Evolutionary conservation across 164 flowering plant genomes (phyloP).

Genomic region (grape (Vitis vinifera)): DNA sequence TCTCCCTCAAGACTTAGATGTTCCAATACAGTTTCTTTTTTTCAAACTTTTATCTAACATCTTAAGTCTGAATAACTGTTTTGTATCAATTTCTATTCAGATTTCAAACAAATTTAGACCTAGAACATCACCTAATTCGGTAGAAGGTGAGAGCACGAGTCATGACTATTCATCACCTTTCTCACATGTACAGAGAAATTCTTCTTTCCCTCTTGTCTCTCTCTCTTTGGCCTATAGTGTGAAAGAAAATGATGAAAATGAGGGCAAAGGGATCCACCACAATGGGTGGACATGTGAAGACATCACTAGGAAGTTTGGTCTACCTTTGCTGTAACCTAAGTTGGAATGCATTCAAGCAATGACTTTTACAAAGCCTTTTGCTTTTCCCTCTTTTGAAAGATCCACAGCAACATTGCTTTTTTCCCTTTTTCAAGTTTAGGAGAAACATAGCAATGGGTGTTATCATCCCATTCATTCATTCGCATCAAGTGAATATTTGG

Average conservation of each 20-base stretch:
- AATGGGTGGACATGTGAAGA: conserved; percentile 31
- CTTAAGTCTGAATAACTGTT: too few species aligned
- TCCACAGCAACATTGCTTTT: conserved; percentile 5
- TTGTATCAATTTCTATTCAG: too few species aligned
- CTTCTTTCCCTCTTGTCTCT: conserved; percentile 4
- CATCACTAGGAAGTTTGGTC: conserved; percentile 23
- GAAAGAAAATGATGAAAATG: conserved; percentile 12
- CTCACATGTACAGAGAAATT: too few species aligned
- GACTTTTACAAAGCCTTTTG: conserved; percentile 19
- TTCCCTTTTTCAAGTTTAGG: too few species aligned
- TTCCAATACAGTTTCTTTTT: too few species aligned
- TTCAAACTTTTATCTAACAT: too few species aligned
- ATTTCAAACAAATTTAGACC: too few species aligned
- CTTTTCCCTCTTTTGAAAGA: conserved; percentile 12
- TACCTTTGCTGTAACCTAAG: conserved; percentile 13
- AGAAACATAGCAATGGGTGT: too few species aligned
- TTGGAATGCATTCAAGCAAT: conserved; percentile 26
- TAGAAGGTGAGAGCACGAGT: not conserved
- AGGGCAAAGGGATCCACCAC: conserved; percentile 36
- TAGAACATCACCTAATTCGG: too few species aligned
- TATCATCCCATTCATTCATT: too few species aligned
- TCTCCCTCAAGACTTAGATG: too few species aligned
- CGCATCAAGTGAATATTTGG: too few species aligned
- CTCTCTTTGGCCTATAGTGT: conserved; percentile 3
- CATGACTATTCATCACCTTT: not conserved